Percentiles rank a stretch among this genome's conserved stretches.
phyloP scores from a whole-genome alignment of 1,284 basidiomycete genomes.

The Pterulicium gracile region DNA sequence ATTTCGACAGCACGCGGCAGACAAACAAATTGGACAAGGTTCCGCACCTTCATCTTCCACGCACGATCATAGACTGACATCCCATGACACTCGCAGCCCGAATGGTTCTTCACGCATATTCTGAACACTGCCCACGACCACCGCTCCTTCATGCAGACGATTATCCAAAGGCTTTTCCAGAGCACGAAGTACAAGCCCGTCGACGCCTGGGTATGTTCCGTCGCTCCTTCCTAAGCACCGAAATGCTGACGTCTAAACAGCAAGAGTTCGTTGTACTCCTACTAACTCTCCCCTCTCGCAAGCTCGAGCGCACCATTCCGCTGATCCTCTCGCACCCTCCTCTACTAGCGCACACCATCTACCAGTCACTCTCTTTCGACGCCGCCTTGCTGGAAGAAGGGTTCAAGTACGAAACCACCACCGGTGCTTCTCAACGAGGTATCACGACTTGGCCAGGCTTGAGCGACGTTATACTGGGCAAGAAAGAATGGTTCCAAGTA shows the following conservation, averaged over 20 bases:
- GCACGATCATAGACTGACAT: not conserved
- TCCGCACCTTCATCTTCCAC: constrained; percentile 4
- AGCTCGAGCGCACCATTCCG: constrained; percentile 69
- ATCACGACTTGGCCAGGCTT: constrained; percentile 54
- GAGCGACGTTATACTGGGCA: constrained; percentile 72
- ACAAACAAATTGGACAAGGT: constrained; percentile 95
- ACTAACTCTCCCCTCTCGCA: constrained; percentile 58
- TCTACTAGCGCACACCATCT: constrained; percentile 89
- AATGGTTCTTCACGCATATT: constrained; percentile 94
- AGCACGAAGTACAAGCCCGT: constrained; percentile 51
- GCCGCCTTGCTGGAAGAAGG: constrained; percentile 69
- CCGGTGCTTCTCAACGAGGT: constrained; percentile 19
- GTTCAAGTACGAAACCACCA: constrained; percentile 49
- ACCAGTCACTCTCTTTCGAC: constrained; percentile 87
- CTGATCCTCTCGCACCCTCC: constrained; percentile 70
- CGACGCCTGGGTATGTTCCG: constrained; percentile 58
- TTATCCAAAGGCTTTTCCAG: constrained; percentile 64
- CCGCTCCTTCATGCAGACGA: constrained; percentile 61
- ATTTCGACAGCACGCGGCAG: constrained; percentile 80
- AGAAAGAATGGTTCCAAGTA: constrained; percentile 79
- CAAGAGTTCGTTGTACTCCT: constrained; percentile 72
- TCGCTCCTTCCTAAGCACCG: not conserved
- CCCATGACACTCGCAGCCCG: constrained; percentile 47
- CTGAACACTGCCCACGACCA: constrained; percentile 80
- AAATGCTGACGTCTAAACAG: constrained; percentile 28